These are phyloP conservation scores for Aspergillus sp. DNA, from an alignment of 2,329 filamentous ascomycete species.

Conservation along the genomic window DNA sequence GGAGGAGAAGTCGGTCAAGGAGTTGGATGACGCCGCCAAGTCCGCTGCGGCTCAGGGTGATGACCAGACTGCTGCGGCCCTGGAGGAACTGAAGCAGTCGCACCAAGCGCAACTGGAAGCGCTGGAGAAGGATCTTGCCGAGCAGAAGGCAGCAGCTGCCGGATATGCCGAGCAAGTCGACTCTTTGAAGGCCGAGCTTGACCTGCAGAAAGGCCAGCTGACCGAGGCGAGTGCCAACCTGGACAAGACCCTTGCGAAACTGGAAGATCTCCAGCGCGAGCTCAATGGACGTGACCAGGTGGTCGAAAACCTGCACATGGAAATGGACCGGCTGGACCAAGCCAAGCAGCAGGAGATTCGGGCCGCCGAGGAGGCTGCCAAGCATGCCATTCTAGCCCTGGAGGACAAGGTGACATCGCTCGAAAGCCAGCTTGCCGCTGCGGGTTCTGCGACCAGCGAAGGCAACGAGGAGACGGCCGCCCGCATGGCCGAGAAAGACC, in stretches of 20 bases:
- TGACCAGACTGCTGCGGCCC: constrained; percentile 34
- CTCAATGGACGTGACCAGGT: constrained; percentile 40
- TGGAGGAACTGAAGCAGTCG: constrained; percentile 41
- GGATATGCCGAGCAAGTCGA: constrained; percentile 33
- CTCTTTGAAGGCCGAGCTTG: constrained; percentile 34
- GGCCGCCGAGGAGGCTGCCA: constrained; percentile 37
- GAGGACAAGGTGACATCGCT: constrained; percentile 40
- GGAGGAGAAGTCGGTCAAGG: constrained; percentile 39
- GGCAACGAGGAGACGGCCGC: constrained; percentile 28
- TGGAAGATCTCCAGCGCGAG: constrained; percentile 36
- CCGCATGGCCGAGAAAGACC: constrained; percentile 39
- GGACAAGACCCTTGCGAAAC: constrained; percentile 34
- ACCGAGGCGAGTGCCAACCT: constrained; percentile 30
- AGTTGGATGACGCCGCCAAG: constrained; percentile 43
- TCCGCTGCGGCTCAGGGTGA: constrained; percentile 40
- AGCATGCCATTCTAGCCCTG: constrained; percentile 31
- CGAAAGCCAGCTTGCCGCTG: constrained; percentile 37
- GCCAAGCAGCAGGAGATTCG: constrained; percentile 40
- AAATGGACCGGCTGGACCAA: constrained; percentile 38
- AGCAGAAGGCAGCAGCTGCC: constrained; percentile 35
- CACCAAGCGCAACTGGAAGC: constrained; percentile 39
- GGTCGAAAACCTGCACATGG: constrained; percentile 42
- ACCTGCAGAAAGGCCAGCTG: constrained; percentile 31
- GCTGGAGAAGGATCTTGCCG: constrained; percentile 38
- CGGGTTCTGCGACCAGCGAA: constrained; percentile 31